Evolutionary conservation across 768 basidiomycete species (phyloP), one percentile per base, ranked within the genome.

Genomic region (Cystofilobasidium capitatum): DNA sequence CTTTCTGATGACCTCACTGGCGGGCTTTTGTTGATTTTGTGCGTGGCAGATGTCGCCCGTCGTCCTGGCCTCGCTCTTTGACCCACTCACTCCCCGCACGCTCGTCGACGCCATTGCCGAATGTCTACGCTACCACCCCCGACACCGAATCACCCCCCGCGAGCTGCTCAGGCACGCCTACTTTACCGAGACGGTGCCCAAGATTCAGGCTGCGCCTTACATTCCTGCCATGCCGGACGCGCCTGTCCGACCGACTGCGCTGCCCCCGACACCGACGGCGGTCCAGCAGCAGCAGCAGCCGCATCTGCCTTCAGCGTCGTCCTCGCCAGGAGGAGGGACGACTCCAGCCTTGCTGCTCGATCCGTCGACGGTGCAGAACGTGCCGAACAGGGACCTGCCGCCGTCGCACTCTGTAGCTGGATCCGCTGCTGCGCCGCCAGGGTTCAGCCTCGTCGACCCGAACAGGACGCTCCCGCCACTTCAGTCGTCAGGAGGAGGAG

Each of bases 81-180:
- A 89, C 66, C 83, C 82, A 65, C 83, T 79, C 14, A 85, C 92
- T 26, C 91, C 93, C 5, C 78, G 82, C 62, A 88, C 84, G 39
- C 81, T 99, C 60, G 81, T 99, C 74, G 86, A 96, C 74, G 93
- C 91, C 78, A 96, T 99, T 74, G 82, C 85, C 58, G 90, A 94
- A 74, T 81, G 97, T 20, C 83, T 99, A 69, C 88, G 85, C 73
- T 98, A 96, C 78, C 90, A 98, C 73, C 93, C 96, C 31, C 85
- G 85, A 45, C 80, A 82, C 58, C 87, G 96, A 35, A 81, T 97
- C 58, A 96, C 92, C 1, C 88, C 89, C 66, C 82, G 82, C 58
- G 84, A 93, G 75, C 94, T 92, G 76, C 79, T 96, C 70, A 84
- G 91, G 37, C 92, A 97, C 76, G 81, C 85, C 17, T 99, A 98